Evolutionary conservation across 345 rosid species (phyloP), one percentile per base, ranked within the genome.

Genomic region (Alliaria petiolata): DNA sequence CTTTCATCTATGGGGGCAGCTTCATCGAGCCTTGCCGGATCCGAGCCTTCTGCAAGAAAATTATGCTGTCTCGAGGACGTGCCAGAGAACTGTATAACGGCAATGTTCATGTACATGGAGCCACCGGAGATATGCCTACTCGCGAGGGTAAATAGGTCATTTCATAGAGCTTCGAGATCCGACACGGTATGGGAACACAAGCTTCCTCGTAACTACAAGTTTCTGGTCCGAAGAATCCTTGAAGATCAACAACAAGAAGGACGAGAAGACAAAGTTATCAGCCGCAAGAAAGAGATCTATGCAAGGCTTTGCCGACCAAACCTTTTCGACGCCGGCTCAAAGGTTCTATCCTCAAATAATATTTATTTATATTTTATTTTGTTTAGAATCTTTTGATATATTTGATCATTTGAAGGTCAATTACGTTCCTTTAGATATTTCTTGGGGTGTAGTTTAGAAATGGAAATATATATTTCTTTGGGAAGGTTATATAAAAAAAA

Each of bases 101-200:
- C 80, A 7, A 85, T 93, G 76, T 67, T 86, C 0, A 80, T 76
- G 81, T 69, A 71, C 81, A 42, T 93, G 75, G 97, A 93, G 64
- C 97, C 98, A 4, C 89, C 82, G n/a, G 91, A 85, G 82, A 93
- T 93, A 20, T 93, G 96, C 66, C 77, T 58, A 49, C 77, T 93
- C 7, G 96, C 97, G 3, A 39, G 79, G 70, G 70, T 93, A 59
- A 87, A 73, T 79, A 66, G 59, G 58, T 78, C 88, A 17, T 93
- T 93, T 16, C 85, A 55, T 33, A 83, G 82, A 1, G 96, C 98
- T 36, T 89, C 97, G 4, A 76, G 69, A 61, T 85, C 86, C 8
- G 95, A 93, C 74, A 86, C 81, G 33, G 82, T 93, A 12, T 93
- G 97, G 98, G 97, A 85, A 72, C 81, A 82, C 4, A 90, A 93